Evolutionary conservation across 164 flowering plant species (phyloP), one percentile per base, ranked within the genome.

Genomic region (Kingdonia uniflora): DNA sequence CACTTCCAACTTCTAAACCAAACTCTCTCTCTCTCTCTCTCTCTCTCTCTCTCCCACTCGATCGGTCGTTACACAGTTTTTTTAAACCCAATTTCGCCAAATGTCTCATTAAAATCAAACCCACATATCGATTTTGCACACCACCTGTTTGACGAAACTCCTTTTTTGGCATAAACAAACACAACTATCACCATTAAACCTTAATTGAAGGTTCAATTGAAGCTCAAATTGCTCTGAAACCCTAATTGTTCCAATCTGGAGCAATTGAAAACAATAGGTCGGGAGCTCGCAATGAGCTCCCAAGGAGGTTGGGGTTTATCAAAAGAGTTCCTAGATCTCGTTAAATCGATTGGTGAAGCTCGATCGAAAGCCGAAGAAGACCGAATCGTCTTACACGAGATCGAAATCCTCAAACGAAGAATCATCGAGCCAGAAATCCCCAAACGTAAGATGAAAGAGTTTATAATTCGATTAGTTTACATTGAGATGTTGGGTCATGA

Each of bases 231-330:
- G n/a, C n/a, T n/a, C n/a, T n/a, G n/a, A n/a, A n/a, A n/a, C n/a
- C n/a, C n/a, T n/a, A n/a, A n/a, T n/a, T 29, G 4, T 29, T 24
- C 39, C 60, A 67, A 65, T 41, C 66, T 91, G 98, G 96, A 91
- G 96, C 99, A 92, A 67, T 60, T 92, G 57, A 84, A 86, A 67
- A 84, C 82, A 19, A 81, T 92, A 52, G 99, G 99, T 0, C 59
- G 97, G 78, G 99, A 92, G 86, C 94, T 92, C 57, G 97, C 99
- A 14, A 92, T 92, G 97, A 89, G 95, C 60, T 86, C 95, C 62
- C 87, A 80, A 42, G 91, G 84, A 6, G 95, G 90, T 5, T 84
- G 86, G 69, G 88, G 91, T 8, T 87, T 88, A 49, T 89, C 99
- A 23, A 89, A 84, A 64, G 99, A 89, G 61, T 94, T 89, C 59